Evolutionary conservation across 1,139 yeast genomes (phyloP).

Genomic region (Chernovozyma sophiae-reginae): DNA sequence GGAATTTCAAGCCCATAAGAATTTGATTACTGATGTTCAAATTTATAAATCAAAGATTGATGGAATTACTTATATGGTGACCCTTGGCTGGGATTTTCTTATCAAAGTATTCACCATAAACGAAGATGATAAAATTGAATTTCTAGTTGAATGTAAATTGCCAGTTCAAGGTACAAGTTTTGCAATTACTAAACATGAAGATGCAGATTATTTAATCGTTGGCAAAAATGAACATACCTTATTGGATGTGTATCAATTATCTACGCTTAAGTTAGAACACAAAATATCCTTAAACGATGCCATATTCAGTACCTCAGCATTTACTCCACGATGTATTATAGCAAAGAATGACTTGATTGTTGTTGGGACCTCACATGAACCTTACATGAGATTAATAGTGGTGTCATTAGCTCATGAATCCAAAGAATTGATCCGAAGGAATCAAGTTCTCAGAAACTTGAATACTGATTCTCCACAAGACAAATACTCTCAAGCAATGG

Average conservation of each 20-base stretch:
- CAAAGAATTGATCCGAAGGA: conserved; percentile 22
- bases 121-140: conserved; percentile 12
- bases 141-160: conserved; percentile 32
- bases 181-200: conserved; percentile 24
- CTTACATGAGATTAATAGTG: conserved; percentile 64
- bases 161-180: conserved; percentile 50
- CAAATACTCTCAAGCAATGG: conserved; percentile 55
- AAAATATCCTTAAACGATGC: conserved; percentile 70
- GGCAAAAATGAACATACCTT: conserved; percentile 62
- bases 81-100: conserved; percentile 61
- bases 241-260: conserved; percentile 39
- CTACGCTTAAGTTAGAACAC: conserved; percentile 21
- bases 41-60: conserved; percentile 10
- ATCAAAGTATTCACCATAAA: conserved; percentile 37
- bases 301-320: conserved; percentile 64
- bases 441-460: conserved; percentile 52
- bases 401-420: conserved; percentile 35
- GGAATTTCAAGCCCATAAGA: conserved; percentile 23
- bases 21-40: conserved; percentile 32
- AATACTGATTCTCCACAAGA: conserved; percentile 68
- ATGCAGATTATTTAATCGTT: conserved; percentile 39
- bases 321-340: conserved; percentile 53
- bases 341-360: conserved; percentile 32
- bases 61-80: conserved; percentile 36
- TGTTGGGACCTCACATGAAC: conserved; percentile 71